Evolutionary conservation across 805 yeast genomes (phyloP).

Genomic region (Candida silvatica): DNA sequence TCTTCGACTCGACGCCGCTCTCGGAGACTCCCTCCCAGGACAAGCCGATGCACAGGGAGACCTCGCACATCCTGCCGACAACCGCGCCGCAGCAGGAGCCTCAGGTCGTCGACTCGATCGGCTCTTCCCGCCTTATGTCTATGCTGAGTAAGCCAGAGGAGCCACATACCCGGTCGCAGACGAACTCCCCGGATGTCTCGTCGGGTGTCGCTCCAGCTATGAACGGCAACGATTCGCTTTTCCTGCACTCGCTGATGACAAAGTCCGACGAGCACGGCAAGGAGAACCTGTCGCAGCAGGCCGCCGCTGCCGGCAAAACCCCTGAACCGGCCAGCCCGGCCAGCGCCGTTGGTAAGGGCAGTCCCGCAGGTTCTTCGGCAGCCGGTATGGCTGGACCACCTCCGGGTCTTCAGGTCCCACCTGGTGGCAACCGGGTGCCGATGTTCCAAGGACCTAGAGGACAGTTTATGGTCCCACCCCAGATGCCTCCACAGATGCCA

Average conservation of each 20-base stretch:
- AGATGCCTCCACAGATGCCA: background rate
- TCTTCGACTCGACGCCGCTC: constrained; percentile 13
- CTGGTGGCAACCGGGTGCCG: background rate
- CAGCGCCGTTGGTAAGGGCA: constrained; percentile 2
- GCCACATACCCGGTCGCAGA: background rate
- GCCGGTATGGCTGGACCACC: background rate
- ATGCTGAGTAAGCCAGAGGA: constrained; percentile 5
- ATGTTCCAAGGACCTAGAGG: background rate
- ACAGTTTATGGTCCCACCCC: background rate
- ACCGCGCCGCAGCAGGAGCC: no score
- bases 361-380: background rate
- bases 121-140: constrained; percentile 14
- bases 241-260: constrained; percentile 38
- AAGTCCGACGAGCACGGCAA: constrained; percentile 17
- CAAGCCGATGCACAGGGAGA: constrained; percentile 30
- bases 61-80: no score
- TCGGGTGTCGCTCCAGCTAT: constrained; percentile 2
- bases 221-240: constrained; percentile 32
- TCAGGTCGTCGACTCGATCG: constrained; percentile 4
- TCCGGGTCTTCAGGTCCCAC: background rate
- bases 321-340: constrained; percentile 5
- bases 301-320: constrained; percentile 7
- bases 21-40: constrained; percentile 34
- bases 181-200: background rate
- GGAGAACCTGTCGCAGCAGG: constrained; percentile 1